phyloP scores from a whole-genome alignment of 495 filamentous ascomycete species.

The Podospora appendiculata region DNA sequence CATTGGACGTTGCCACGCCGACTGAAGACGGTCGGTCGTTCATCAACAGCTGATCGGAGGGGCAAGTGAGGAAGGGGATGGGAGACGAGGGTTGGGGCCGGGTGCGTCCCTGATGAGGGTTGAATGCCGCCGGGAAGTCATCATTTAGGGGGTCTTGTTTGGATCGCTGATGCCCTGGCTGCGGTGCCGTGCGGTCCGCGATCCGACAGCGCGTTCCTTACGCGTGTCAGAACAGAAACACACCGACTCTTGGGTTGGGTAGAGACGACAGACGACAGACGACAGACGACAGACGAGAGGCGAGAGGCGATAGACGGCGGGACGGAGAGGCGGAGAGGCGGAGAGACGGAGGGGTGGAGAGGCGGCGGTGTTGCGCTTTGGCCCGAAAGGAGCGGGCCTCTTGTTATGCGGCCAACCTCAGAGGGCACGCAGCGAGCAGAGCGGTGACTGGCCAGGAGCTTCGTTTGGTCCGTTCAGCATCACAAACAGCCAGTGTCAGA shows the following conservation, averaged over 20 bases:
- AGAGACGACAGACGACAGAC: constrained; percentile 10
- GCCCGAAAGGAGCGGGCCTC: constrained; percentile 25
- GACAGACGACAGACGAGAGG: too few relatives aligned
- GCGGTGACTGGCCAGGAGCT: constrained; percentile 19
- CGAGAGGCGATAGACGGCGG: too few relatives aligned
- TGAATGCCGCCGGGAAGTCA: too few relatives aligned
- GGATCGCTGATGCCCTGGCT: too few relatives aligned
- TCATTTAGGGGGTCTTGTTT: too few relatives aligned
- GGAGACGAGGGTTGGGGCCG: too few relatives aligned
- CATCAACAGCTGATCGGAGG: too few relatives aligned
- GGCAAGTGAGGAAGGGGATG: too few relatives aligned
- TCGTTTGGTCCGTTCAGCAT: constrained; percentile 13
- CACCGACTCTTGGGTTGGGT: constrained; percentile 24
- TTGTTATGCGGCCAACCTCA: constrained; percentile 28
- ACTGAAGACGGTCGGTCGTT: neutral
- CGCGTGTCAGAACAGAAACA: constrained; percentile 26
- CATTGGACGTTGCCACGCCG: neutral
- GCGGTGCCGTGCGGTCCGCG: too few relatives aligned
- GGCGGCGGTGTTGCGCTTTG: constrained; percentile 10
- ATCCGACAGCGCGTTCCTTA: constrained; percentile 19
- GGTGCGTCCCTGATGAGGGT: too few relatives aligned
- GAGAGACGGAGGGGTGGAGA: too few relatives aligned
- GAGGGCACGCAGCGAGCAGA: constrained; percentile 11
- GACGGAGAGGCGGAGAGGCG: too few relatives aligned
- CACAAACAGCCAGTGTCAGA: constrained; percentile 11